Conservation (phyloP, 352 stramenopile genomes). For the Phytophthora macrochlamydospora region DNA sequence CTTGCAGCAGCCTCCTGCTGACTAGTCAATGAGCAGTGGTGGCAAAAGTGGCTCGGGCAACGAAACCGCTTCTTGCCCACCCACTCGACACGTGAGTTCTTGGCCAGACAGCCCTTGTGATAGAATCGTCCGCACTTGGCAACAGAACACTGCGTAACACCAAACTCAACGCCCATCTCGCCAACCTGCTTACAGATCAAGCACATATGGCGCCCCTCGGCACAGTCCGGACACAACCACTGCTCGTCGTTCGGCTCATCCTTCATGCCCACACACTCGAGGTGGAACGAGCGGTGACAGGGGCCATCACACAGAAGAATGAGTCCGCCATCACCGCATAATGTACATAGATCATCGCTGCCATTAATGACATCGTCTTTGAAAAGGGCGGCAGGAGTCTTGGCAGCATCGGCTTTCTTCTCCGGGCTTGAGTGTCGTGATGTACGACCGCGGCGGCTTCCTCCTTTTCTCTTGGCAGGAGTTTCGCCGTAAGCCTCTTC, state of each 20-base stretch:
- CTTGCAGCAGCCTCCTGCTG: conserved; percentile 21
- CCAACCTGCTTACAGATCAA: conserved; percentile 92
- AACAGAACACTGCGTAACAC: conserved; percentile 91
- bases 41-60: conserved; percentile 92
- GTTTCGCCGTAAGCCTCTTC: conserved; percentile 53
- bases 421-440: conserved; percentile 42
- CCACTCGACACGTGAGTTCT: conserved; percentile 81
- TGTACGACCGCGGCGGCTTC: conserved; percentile 34
- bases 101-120: conserved; percentile 87
- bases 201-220: conserved; percentile 90
- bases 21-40: conserved; percentile 55
- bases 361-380: conserved; percentile 76
- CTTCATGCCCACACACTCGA: conserved; percentile 91
- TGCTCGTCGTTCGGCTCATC: conserved; percentile 82
- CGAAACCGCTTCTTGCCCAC: conserved; percentile 89
- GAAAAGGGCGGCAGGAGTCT: conserved; percentile 33
- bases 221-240: conserved; percentile 92
- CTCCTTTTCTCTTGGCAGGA: conserved; percentile 31
- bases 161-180: conserved; percentile 89
- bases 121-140: conserved; percentile 94
- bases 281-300: conserved; percentile 93
- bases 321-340: conserved; percentile 91
- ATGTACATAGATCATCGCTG: conserved; percentile 91
- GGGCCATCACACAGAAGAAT: conserved; percentile 92
- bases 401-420: conserved; percentile 3